Conservation (phyloP, 768 basidiomycete species). For the Nidularia sp. region DNA sequence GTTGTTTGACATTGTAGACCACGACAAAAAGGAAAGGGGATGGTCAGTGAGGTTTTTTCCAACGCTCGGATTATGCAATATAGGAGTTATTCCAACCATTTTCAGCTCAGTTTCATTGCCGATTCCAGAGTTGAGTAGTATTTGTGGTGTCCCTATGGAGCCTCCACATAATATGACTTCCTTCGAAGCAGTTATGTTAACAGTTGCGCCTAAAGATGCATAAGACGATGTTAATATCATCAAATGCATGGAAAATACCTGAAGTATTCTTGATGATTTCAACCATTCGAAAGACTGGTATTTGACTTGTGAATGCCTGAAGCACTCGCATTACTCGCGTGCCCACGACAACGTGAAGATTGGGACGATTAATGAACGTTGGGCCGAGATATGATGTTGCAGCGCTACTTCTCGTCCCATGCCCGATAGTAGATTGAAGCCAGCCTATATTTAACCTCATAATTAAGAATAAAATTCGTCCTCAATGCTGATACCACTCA, state of each 20-base stretch:
- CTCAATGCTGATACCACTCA: slow-evolving; percentile 15
- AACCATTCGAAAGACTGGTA: slow-evolving; percentile 1
- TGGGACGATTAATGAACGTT: slow-evolving; percentile 13
- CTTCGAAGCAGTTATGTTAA: slow-evolving; percentile 30
- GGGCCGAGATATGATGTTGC: slow-evolving; percentile 17
- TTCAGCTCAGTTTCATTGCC: slow-evolving; percentile 19
- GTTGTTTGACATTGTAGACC: slow-evolving; percentile 18
- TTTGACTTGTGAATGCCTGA: not conserved
- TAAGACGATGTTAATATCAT: slow-evolving; percentile 1
- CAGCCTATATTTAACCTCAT: slow-evolving; percentile 10
- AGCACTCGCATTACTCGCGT: slow-evolving; percentile 18
- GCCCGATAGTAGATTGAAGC: slow-evolving; percentile 15
- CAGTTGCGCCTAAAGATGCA: not conserved
- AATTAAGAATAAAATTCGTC: slow-evolving; percentile 3
- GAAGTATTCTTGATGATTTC: slow-evolving; percentile 1
- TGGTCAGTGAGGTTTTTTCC: slow-evolving; percentile 35
- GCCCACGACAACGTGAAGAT: slow-evolving; percentile 24
- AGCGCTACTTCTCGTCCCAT: slow-evolving; percentile 17
- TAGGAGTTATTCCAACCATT: slow-evolving; percentile 16
- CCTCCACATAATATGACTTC: slow-evolving; percentile 50
- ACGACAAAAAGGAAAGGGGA: slow-evolving; percentile 17
- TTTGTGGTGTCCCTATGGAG: slow-evolving; percentile 28
- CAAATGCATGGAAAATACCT: slow-evolving; percentile 5
- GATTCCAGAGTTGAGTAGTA: slow-evolving; percentile 32
- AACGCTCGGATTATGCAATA: slow-evolving; percentile 28